phyloP scores from a whole-genome alignment of 2,329 filamentous ascomycete species.

The Macrophomina pseudophaseolina region DNA sequence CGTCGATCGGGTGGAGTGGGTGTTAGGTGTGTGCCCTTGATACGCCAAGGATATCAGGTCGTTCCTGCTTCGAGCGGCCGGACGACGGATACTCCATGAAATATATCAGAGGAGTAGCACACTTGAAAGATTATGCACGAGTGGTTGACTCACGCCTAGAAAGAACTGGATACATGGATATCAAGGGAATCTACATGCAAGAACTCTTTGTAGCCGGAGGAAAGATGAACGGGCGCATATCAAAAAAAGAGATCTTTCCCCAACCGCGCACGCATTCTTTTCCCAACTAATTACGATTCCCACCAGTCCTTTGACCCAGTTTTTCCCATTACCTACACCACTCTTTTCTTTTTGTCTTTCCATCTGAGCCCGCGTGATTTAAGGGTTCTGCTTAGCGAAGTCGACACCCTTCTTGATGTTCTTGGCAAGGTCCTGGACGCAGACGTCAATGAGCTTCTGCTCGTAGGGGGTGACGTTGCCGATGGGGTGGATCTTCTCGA shows the following conservation, averaged over 20 bases:
- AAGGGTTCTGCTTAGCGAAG: slow-evolving; percentile 65
- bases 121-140: no score
- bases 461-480: slow-evolving; percentile 85
- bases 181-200: slow-evolving; percentile 24
- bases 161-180: slow-evolving; percentile 19
- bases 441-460: slow-evolving; percentile 86
- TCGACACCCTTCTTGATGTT: slow-evolving; percentile 92
- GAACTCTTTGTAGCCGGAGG: slow-evolving; percentile 15
- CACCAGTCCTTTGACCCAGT: not conserved
- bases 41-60: no score
- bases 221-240: slow-evolving; percentile 4
- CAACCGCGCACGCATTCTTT: slow-evolving; percentile 4
- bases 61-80: no score
- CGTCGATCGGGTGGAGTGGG: no score
- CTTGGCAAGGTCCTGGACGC: slow-evolving; percentile 81
- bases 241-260: slow-evolving; percentile 7
- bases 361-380: slow-evolving; percentile 23
- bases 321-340: slow-evolving; percentile 1
- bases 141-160: not conserved
- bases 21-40: no score
- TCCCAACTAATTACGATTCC: slow-evolving; percentile 19
- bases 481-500: slow-evolving; percentile 88
- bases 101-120: no score
- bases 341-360: not conserved
- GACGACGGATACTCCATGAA: no score